Percentiles rank a stretch among this genome's conserved stretches.
These are phyloP conservation scores for Brasenia schreberi DNA, from an alignment of 164 flowering plant genomes.

Conservation along the genomic window DNA sequence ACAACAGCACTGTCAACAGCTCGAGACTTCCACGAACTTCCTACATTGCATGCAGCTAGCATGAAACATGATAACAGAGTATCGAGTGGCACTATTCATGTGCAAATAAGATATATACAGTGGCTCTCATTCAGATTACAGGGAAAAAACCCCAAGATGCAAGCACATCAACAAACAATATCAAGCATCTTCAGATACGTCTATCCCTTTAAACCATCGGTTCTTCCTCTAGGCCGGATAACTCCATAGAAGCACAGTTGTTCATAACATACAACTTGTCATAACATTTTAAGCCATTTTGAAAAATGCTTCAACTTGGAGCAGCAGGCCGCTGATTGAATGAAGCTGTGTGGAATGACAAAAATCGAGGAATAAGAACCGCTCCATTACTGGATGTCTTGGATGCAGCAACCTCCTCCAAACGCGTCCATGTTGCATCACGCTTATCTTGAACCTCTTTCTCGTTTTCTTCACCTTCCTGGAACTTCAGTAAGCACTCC, in stretches of 20 bases:
- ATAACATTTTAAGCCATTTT: too few relatives aligned
- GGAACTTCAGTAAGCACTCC: constrained; percentile 34
- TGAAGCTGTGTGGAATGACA: neutral
- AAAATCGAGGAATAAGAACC: constrained; percentile 17
- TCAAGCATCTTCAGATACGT: neutral
- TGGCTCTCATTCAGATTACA: neutral
- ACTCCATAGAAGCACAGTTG: too few relatives aligned
- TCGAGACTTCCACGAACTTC: neutral
- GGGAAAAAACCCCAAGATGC: neutral
- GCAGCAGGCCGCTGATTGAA: neutral
- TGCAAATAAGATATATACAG: neutral
- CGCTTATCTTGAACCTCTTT: constrained; percentile 34
- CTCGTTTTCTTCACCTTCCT: constrained; percentile 40
- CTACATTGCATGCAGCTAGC: neutral
- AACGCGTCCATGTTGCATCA: constrained; percentile 49
- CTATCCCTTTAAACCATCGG: neutral
- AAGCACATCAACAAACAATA: neutral
- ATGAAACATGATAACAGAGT: neutral
- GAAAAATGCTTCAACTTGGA: too few relatives aligned
- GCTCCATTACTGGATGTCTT: constrained; percentile 35
- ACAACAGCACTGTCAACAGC: neutral
- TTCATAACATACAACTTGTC: too few relatives aligned
- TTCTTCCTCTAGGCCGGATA: neutral
- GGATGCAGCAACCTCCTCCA: constrained; percentile 50
- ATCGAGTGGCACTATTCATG: neutral